Base-by-base conservation (phyloP, 2,329 filamentous ascomycete genomes). In the Exophiala calicioides region DNA sequence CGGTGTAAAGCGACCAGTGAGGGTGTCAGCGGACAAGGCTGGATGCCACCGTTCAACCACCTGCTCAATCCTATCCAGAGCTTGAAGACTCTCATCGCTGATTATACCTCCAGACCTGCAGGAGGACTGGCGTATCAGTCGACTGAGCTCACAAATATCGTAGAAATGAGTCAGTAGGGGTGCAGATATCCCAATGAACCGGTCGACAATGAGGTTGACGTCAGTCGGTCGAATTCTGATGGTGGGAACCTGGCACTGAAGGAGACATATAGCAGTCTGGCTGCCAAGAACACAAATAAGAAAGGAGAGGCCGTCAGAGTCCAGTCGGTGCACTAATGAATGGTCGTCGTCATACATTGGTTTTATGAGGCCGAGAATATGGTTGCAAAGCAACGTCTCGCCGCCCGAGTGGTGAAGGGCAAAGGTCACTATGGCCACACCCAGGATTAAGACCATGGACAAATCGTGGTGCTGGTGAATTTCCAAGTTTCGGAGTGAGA, bases 341-440 rank as follows among this genome's bases (percentile, higher is more conserved):
- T 13, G 30, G 40, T 20, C 19, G 30, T 15, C 18, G 16, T 44
- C 40, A 16, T 44, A 24, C 2, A 44, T 9, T 7, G 30, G 40
- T 26, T 44, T 44, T 10, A 44, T 16, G 21, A 44, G 40, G 10
- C 31, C 40, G 8, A 44, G 30, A 16, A 35, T 26, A 16, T 34
- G 31, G 4, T 31, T 23, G 30, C 40, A 44, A 34, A 44, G 29
- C n/a, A 18, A 34, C 18, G 29, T 9, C 30, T 44, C 40, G 9
- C 40, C 40, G 15, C 40, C 40, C 4, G 16, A 36, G 26, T 44
- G 40, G 30, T 44, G 40, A 19, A 30, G 24, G 29, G 40, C 40
- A 26, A 44, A 44, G 2, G 40, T 44, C 20, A 44, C 40, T n/a
- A 44, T 34, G 7, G 31, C 31, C 30, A 44, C 18, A 12, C 40